phyloP scores from a whole-genome alignment of 371 early-diverging fungal species.

The Mortierella sp. region DNA sequence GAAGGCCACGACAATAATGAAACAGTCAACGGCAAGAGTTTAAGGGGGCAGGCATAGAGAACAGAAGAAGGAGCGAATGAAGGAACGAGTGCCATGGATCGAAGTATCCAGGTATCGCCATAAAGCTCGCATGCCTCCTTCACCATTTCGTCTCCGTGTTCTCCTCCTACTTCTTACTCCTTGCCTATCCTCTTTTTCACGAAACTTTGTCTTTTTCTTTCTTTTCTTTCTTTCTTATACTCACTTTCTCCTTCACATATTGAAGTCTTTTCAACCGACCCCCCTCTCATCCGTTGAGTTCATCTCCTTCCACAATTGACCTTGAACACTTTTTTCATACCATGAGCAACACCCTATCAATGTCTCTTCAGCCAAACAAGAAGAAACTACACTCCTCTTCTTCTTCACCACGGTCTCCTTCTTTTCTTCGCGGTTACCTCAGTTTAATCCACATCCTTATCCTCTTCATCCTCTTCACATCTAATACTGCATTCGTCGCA shows the following conservation, averaged over 20 bases:
- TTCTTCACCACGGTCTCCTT: not conserved
- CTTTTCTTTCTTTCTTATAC: not conserved
- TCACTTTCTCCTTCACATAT: not conserved
- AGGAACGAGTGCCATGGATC: no score
- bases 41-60: not conserved
- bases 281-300: not conserved
- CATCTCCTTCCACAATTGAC: not conserved
- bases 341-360: not conserved
- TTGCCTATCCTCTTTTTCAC: not conserved
- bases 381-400: not conserved
- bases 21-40: no score
- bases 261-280: not conserved
- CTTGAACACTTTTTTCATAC: not conserved
- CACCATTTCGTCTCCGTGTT: not conserved
- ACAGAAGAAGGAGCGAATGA: not conserved
- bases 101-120: no score
- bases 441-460: not conserved
- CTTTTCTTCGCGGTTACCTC: not conserved
- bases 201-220: not conserved
- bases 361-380: not conserved
- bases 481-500: not conserved
- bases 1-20: no score
- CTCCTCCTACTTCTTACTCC: not conserved
- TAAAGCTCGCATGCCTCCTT: not conserved
- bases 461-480: not conserved